Conservation (phyloP, 192 early-diverging fungal genomes). For the Umbelopsis vinacea region DNA sequence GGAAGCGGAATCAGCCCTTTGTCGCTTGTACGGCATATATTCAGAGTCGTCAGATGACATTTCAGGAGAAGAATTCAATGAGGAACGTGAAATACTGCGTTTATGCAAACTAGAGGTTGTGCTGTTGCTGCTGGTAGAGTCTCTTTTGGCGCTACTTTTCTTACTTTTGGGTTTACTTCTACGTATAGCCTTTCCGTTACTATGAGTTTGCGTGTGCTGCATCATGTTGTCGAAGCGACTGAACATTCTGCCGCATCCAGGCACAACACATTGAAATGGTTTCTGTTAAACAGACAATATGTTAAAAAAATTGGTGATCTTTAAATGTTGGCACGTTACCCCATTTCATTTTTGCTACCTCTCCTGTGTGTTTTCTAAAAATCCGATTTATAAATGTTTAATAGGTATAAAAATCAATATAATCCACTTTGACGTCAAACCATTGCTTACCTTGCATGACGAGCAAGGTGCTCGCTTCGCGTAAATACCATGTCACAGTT, state of each 20-base stretch:
- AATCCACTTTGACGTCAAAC: neutral
- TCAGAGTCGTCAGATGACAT: conserved; percentile 18
- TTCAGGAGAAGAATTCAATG: neutral
- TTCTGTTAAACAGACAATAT: conserved; percentile 38
- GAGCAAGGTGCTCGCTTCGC: conserved; percentile 33
- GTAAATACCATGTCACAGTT: conserved; percentile 35
- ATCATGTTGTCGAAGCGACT: conserved; percentile 80
- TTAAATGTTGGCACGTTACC: no score
- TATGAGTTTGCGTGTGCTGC: conserved; percentile 73
- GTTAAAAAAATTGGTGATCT: no score
- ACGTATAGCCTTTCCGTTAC: conserved; percentile 28
- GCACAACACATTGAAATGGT: conserved; percentile 69
- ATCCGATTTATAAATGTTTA: neutral
- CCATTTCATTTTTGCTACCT: conserved; percentile 6
- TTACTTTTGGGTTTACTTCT: neutral
- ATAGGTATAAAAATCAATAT: neutral
- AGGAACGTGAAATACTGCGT: neutral
- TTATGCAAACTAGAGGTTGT: neutral
- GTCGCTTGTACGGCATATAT: neutral
- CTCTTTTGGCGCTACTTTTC: neutral
- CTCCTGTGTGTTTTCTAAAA: conserved; percentile 36
- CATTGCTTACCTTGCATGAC: conserved; percentile 27
- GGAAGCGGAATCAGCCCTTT: neutral
- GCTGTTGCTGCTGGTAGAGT: conserved; percentile 6
- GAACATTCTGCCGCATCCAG: conserved; percentile 64